Percentiles rank a stretch among this genome's conserved stretches.
Evolutionary conservation across 768 basidiomycete genomes (phyloP).

Genomic region (Leccinum rimulosum): DNA sequence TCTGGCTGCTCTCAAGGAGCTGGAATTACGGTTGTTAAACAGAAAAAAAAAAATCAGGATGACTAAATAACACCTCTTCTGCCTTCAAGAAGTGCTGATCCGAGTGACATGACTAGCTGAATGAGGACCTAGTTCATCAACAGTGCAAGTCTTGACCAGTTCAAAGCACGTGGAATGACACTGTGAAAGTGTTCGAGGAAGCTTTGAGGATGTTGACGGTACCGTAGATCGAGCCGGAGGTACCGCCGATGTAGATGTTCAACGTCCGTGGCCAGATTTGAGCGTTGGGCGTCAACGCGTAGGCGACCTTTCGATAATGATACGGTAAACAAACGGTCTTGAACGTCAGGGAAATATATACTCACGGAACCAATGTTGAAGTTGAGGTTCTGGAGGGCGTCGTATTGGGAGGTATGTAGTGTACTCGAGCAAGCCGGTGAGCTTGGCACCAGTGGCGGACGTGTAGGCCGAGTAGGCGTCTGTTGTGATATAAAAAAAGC

Average conservation of each 20-base stretch:
- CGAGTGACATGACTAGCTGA: no score
- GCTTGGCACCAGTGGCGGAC: slow-evolving; percentile 41
- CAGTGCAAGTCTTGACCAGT: no score
- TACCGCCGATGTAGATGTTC: slow-evolving; percentile 44
- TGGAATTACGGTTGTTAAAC: no score
- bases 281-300: slow-evolving; percentile 41
- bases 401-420: slow-evolving; percentile 44
- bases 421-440: slow-evolving; percentile 50
- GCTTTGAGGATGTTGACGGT: slow-evolving; percentile 21
- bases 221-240: slow-evolving; percentile 34
- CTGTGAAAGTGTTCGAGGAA: no score
- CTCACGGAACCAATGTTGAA: slow-evolving; percentile 53
- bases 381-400: slow-evolving; percentile 50
- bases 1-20: no score
- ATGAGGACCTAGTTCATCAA: no score
- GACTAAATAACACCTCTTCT: no score
- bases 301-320: slow-evolving; percentile 25
- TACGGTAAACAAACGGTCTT: background rate
- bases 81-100: no score
- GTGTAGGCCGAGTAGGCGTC: slow-evolving; percentile 44
- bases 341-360: background rate
- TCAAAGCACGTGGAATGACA: no score
- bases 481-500: background rate
- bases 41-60: no score
- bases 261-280: slow-evolving; percentile 44